Conservation (phyloP, 169 alveolate genomes). For the Plasmodium knowlesi region DNA sequence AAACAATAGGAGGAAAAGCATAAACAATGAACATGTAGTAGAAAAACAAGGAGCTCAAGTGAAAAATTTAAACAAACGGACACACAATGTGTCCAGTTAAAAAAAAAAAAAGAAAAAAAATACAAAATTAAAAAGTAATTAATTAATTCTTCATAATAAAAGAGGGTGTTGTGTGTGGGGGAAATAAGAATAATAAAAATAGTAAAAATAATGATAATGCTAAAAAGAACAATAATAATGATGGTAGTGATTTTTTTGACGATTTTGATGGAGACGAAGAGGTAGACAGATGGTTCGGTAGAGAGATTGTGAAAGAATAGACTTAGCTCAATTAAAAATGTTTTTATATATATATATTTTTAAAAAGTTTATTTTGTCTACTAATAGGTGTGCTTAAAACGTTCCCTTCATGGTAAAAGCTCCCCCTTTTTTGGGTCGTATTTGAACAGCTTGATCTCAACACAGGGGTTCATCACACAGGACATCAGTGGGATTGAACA, state of each 20-base stretch:
- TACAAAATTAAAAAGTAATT: constrained; percentile 4
- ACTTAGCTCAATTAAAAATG: not conserved
- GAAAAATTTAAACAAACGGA: constrained; percentile 12
- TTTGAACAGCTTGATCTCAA: not conserved
- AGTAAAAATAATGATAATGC: not conserved
- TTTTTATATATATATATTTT: too few relatives aligned
- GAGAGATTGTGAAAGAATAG: constrained; percentile 2
- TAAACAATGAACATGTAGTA: not conserved
- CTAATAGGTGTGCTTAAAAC: not conserved
- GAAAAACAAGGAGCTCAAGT: not conserved
- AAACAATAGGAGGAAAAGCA: not conserved
- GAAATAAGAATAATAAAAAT: not conserved
- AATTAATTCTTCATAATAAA: constrained; percentile 29
- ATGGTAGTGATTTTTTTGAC: not conserved
- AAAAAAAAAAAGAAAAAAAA: not conserved
- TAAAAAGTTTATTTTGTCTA: not conserved
- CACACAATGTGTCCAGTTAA: not conserved
- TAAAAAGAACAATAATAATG: not conserved
- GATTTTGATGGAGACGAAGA: not conserved
- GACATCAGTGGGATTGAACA: not conserved
- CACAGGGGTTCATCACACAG: not conserved
- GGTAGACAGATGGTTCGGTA: not conserved
- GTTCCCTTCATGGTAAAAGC: not conserved
- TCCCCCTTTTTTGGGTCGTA: not conserved
- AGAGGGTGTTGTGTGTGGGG: not conserved